Percentiles rank a stretch among this genome's conserved stretches.
These are phyloP conservation scores for Ballota nigra DNA, from an alignment of 257 asterid species.

Conservation along the genomic window DNA sequence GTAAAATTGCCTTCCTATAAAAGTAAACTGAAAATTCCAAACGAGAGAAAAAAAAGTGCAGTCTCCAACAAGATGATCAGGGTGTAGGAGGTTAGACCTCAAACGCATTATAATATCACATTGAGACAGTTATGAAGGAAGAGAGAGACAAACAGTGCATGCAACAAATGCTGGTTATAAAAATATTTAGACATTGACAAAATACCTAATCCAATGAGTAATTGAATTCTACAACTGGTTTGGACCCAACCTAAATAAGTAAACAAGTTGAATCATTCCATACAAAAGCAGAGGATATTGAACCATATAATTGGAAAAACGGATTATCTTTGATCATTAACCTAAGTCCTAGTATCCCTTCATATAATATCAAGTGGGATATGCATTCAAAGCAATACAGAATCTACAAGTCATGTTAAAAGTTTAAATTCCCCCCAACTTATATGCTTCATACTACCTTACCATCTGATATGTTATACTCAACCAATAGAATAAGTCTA, in stretches of 20 bases:
- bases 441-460: background rate
- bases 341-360: background rate
- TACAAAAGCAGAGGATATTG: background rate
- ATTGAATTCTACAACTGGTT: background rate
- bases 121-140: background rate
- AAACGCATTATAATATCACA: background rate
- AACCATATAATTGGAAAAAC: background rate
- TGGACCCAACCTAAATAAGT: background rate
- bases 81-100: background rate
- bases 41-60: background rate
- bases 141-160: background rate
- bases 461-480: background rate
- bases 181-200: background rate
- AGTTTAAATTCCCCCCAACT: too few species aligned
- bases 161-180: background rate
- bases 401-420: background rate
- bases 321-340: background rate
- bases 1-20: background rate
- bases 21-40: background rate
- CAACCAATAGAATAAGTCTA: too few species aligned
- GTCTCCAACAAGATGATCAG: background rate
- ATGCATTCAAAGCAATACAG: too few species aligned
- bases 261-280: background rate
- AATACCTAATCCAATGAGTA: background rate
- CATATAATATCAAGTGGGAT: too few species aligned